Evolutionary conservation across 805 yeast species (phyloP).

Genomic region (Wickerhamomyces pijperi): DNA sequence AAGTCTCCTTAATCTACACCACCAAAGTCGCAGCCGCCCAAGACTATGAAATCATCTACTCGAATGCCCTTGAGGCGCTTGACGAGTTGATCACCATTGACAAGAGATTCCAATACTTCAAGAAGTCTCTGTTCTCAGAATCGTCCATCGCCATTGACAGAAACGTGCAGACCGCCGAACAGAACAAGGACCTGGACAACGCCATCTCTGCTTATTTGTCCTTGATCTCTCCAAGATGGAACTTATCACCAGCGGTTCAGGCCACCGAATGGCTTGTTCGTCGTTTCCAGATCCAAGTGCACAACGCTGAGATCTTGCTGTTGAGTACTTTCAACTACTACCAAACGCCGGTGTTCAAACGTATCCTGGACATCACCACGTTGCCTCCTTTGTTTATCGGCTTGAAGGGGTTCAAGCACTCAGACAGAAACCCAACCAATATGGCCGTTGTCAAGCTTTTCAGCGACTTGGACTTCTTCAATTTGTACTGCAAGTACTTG

Average conservation of each 20-base stretch:
- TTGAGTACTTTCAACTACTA: slow-evolving; percentile 76
- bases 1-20: slow-evolving; percentile 80
- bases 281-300: slow-evolving; percentile 75
- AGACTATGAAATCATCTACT: slow-evolving; percentile 75
- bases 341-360: slow-evolving; percentile 58
- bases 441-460: slow-evolving; percentile 62
- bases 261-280: slow-evolving; percentile 94
- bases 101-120: slow-evolving; percentile 61
- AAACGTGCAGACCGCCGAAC: slow-evolving; percentile 70
- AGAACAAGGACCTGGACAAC: slow-evolving; percentile 57
- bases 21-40: slow-evolving; percentile 87
- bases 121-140: slow-evolving; percentile 68
- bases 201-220: slow-evolving; percentile 69
- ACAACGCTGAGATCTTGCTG: slow-evolving; percentile 63
- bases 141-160: slow-evolving; percentile 74
- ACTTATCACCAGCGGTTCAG: slow-evolving; percentile 61
- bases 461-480: slow-evolving; percentile 56
- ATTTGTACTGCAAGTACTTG: slow-evolving; percentile 49
- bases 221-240: slow-evolving; percentile 67
- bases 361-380: slow-evolving; percentile 61
- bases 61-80: slow-evolving; percentile 64
- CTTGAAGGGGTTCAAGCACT: slow-evolving; percentile 54
- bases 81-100: slow-evolving; percentile 64
- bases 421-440: slow-evolving; percentile 53
- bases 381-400: slow-evolving; percentile 78